Conservation (phyloP, 2,329 filamentous ascomycete species). For the Penicillium frequentans region DNA sequence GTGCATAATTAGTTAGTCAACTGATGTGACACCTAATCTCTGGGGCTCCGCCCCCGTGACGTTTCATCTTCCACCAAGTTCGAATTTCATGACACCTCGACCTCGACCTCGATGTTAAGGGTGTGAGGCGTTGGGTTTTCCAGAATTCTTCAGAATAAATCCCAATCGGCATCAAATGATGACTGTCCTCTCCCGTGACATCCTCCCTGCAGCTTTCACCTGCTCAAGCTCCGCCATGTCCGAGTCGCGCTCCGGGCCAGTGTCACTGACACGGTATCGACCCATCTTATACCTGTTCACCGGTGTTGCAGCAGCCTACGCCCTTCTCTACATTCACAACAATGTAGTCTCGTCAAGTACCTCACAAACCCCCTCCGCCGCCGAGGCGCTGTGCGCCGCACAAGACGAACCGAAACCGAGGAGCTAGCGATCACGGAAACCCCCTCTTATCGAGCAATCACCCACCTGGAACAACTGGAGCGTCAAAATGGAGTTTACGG, state of each 20-base stretch:
- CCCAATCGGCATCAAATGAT: conserved; percentile 13
- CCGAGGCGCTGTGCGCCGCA: conserved; percentile 41
- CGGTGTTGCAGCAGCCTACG: conserved; percentile 43
- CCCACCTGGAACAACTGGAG: conserved; percentile 41
- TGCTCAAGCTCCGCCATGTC: conserved; percentile 30
- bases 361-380: conserved; percentile 35
- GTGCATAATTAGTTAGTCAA: neutral
- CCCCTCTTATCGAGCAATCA: conserved; percentile 39
- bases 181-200: conserved; percentile 12
- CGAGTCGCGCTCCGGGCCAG: conserved; percentile 30
- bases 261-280: conserved; percentile 39
- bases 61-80: conserved; percentile 1
- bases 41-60: neutral
- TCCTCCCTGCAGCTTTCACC: conserved; percentile 13
- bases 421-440: conserved; percentile 26
- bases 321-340: conserved; percentile 42
- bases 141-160: neutral
- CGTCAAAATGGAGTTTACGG: conserved; percentile 43
- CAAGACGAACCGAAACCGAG: conserved; percentile 30
- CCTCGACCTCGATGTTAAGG: neutral
- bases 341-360: conserved; percentile 27
- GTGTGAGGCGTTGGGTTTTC: neutral
- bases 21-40: neutral
- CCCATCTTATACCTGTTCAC: conserved; percentile 43
- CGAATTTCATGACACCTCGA: neutral